A percentile compares a stretch with the other conserved stretches of the same genome.
These are phyloP conservation scores for Daedaleopsis nitida DNA, from an alignment of 768 basidiomycete species.

Conservation along the genomic window DNA sequence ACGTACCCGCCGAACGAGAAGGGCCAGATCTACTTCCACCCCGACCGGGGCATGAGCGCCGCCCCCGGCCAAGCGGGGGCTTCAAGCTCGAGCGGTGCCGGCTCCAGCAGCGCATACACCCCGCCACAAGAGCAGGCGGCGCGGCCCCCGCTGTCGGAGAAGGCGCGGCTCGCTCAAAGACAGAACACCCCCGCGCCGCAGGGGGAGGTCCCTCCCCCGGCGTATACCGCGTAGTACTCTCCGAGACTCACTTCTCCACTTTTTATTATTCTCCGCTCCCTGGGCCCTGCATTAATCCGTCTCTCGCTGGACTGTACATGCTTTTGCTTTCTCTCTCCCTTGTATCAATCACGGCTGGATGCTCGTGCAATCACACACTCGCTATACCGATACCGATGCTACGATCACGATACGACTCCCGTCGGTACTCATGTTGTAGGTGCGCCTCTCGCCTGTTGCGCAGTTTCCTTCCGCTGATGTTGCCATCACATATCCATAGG, in stretches of 20 bases:
- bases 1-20: constrained; percentile 4
- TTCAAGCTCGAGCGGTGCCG: constrained; percentile 2
- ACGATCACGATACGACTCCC: constrained; percentile 79
- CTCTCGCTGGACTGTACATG: no score
- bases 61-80: neutral
- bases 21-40: constrained; percentile 13
- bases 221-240: neutral
- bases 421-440: constrained; percentile 72
- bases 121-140: neutral
- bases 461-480: no score
- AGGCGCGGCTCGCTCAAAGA: neutral
- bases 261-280: no score
- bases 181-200: neutral
- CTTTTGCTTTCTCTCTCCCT: no score
- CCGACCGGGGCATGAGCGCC: constrained; percentile 5
- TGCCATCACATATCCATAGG: no score
- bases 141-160: neutral
- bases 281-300: no score
- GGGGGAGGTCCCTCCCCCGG: neutral
- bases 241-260: no score
- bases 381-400: constrained; percentile 17
- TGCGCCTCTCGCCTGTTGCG: constrained; percentile 56
- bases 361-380: neutral
- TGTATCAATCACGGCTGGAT: no score
- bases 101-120: neutral